Evolutionary conservation across 192 early-diverging fungal genomes (phyloP).

Genomic region (Linnemannia exigua): DNA sequence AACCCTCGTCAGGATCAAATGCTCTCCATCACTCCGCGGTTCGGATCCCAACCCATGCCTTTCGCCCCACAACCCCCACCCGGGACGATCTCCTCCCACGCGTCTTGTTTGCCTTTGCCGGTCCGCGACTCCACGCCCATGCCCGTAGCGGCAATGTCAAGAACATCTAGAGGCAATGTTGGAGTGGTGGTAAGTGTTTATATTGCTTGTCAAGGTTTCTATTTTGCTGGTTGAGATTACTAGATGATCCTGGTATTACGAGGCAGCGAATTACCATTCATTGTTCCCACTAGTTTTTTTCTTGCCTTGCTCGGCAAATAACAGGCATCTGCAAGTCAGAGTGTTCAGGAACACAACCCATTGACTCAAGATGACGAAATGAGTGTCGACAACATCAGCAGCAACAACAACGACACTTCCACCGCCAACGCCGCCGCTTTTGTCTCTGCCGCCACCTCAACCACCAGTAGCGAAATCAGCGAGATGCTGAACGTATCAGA

Average conservation of each 20-base stretch:
- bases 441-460: too few relatives aligned
- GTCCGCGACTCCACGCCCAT: not conserved
- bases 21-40: not conserved
- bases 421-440: too few relatives aligned
- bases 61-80: not conserved
- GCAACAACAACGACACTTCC: not conserved
- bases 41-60: conserved; percentile 1
- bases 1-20: not conserved
- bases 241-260: too few relatives aligned
- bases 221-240: too few relatives aligned
- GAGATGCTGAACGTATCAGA: not conserved
- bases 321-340: not conserved
- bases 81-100: not conserved
- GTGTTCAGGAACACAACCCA: not conserved
- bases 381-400: not conserved
- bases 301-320: too few relatives aligned
- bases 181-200: too few relatives aligned
- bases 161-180: too few relatives aligned
- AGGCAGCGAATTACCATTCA: too few relatives aligned
- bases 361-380: not conserved
- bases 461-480: not conserved
- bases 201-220: too few relatives aligned
- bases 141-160: too few relatives aligned
- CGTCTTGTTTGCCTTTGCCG: too few relatives aligned
- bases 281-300: too few relatives aligned